Conservation (phyloP, 202 grass and related monocot species). For the Musa balbisiana region DNA sequence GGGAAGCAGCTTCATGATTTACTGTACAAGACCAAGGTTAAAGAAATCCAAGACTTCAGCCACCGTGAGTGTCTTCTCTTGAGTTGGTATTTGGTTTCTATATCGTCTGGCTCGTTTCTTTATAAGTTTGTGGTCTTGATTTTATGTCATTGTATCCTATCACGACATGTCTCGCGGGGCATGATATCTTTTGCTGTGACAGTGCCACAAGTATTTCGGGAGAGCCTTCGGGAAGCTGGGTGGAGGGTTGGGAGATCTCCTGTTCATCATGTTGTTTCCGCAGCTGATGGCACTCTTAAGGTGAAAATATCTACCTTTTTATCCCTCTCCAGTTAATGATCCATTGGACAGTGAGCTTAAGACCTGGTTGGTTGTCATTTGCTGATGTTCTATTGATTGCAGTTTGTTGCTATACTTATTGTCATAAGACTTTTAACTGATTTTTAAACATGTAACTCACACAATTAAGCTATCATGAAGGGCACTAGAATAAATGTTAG, state of each 20-base stretch:
- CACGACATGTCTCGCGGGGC: not conserved
- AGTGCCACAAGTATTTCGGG: conserved; percentile 82
- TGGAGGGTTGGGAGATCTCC: conserved; percentile 79
- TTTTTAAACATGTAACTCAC: not conserved
- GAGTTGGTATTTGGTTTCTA: not conserved
- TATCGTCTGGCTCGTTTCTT: conserved; percentile 28
- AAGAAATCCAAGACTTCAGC: conserved; percentile 67
- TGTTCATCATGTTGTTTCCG: conserved; percentile 56
- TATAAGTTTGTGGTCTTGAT: not conserved
- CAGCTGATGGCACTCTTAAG: conserved; percentile 78
- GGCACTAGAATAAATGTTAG: not conserved
- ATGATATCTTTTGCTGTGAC: conserved; percentile 10
- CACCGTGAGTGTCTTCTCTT: conserved; percentile 28
- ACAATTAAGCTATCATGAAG: not conserved
- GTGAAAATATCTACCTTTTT: conserved; percentile 16
- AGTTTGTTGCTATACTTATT: not conserved
- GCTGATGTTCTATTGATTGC: not conserved
- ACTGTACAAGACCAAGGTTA: conserved; percentile 76
- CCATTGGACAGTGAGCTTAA: not conserved
- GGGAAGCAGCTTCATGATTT: conserved; percentile 89
- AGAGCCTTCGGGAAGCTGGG: conserved; percentile 47
- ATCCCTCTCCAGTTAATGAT: not conserved
- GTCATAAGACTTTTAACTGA: not conserved
- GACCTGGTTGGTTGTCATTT: not conserved
- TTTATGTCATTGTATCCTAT: not conserved